These are phyloP conservation scores for Ottelia alismoides DNA, from an alignment of 106 monocot species.

Conservation along the genomic window DNA sequence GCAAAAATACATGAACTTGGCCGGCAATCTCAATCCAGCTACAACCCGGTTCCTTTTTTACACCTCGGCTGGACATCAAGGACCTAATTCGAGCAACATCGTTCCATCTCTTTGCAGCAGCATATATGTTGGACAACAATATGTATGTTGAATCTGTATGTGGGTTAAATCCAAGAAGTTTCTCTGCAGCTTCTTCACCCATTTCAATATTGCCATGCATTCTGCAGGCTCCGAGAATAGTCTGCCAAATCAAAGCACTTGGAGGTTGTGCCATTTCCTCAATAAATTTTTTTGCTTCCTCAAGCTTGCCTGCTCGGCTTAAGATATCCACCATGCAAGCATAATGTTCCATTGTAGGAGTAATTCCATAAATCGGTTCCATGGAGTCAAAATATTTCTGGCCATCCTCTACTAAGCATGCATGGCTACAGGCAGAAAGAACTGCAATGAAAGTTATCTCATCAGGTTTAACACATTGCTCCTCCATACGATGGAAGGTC, in stretches of 20 bases:
- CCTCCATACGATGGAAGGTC: conserved; percentile 24
- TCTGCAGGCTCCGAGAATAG: conserved; percentile 32
- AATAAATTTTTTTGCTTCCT: conserved; percentile 15
- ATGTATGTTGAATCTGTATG: conserved; percentile 20
- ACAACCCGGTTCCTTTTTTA: conserved; percentile 34
- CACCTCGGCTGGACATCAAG: conserved; percentile 8
- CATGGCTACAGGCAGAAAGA: conserved; percentile 46
- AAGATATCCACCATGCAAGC: conserved; percentile 37
- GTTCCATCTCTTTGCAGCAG: conserved; percentile 17
- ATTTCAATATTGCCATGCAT: conserved; percentile 34
- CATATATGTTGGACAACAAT: conserved; percentile 21
- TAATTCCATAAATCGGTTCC: conserved; percentile 15
- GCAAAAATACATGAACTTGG: conserved; percentile 12
- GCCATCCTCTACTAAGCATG: conserved; percentile 29
- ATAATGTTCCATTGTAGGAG: conserved; percentile 28
- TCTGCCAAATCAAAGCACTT: conserved; percentile 35
- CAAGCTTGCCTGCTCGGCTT: conserved; percentile 20
- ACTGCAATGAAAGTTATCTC: conserved; percentile 34
- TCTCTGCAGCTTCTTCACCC: conserved; percentile 28
- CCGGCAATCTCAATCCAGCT: conserved; percentile 27
- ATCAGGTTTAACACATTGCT: conserved; percentile 18
- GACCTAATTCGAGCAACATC: conserved; percentile 22
- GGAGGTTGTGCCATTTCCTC: conserved; percentile 16
- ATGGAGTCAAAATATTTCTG: conserved; percentile 13
- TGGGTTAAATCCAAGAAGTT: conserved; percentile 34